phyloP scores from a whole-genome alignment of 176 grass and related monocot species.

The Melocanna baccifera region DNA sequence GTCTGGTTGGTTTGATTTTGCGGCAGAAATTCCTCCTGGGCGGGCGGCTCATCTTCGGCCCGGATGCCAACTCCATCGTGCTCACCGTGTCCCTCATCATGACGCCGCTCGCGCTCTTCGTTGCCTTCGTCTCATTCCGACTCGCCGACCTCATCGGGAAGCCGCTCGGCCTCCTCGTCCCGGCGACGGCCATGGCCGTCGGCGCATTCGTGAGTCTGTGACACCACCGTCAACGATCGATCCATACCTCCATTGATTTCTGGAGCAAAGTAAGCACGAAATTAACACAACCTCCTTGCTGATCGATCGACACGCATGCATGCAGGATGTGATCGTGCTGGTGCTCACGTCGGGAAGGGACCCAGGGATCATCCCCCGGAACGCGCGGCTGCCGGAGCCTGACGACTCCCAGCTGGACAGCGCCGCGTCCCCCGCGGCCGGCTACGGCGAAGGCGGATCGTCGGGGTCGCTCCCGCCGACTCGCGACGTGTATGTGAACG shows the following conservation, averaged over 20 bases:
- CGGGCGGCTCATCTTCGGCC: conserved; percentile 85
- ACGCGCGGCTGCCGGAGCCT: conserved; percentile 59
- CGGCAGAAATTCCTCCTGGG: conserved; percentile 68
- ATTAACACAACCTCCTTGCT: background rate
- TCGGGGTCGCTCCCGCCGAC: conserved; percentile 51
- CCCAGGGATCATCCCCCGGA: conserved; percentile 85
- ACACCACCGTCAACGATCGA: too few relatives aligned
- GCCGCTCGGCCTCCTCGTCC: conserved; percentile 52
- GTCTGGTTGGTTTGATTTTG: background rate
- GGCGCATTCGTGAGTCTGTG: conserved; percentile 67
- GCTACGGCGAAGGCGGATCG: background rate
- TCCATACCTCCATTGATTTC: background rate
- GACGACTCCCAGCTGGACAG: conserved; percentile 23
- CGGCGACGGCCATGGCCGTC: conserved; percentile 55
- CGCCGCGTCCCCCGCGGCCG: background rate
- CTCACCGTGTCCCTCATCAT: conserved; percentile 75
- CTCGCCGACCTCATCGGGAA: conserved; percentile 52
- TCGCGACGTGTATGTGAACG: conserved; percentile 73
- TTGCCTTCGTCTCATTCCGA: conserved; percentile 55
- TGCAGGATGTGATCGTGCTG: conserved; percentile 71
- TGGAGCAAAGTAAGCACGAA: background rate
- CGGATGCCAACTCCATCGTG: conserved; percentile 75
- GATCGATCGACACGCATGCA: too few relatives aligned
- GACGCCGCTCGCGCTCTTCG: conserved; percentile 65
- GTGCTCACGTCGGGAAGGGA: conserved; percentile 79